These are phyloP conservation scores for Colletotrichum nymphaeae DNA, from an alignment of 2,329 filamentous ascomycete genomes.

Conservation along the genomic window DNA sequence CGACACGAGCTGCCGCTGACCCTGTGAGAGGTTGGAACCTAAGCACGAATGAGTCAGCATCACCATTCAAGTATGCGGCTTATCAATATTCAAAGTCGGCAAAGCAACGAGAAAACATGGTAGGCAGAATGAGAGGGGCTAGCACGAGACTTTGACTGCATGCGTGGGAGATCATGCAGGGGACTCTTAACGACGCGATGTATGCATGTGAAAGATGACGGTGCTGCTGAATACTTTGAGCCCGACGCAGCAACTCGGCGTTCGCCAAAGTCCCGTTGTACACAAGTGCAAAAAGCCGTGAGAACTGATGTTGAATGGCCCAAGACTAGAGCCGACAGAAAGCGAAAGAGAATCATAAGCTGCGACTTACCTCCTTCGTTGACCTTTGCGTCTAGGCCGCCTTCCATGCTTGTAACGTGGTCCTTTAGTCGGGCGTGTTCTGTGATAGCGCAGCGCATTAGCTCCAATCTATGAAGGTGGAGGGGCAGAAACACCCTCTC, in stretches of 20 bases:
- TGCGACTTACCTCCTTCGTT: conserved; percentile 87
- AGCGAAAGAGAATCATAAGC: conserved; percentile 35
- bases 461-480: conserved; percentile 40
- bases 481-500: conserved; percentile 17
- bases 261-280: conserved; percentile 35
- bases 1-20: conserved; percentile 93
- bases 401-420: conserved; percentile 86
- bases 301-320: conserved; percentile 40
- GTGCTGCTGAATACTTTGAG: neutral
- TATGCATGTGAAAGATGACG: conserved; percentile 31
- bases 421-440: conserved; percentile 96
- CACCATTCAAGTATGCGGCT: conserved; percentile 34
- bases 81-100: conserved; percentile 16
- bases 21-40: conserved; percentile 96
- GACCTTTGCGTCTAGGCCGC: conserved; percentile 89
- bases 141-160: conserved; percentile 46
- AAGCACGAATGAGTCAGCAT: conserved; percentile 38
- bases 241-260: neutral
- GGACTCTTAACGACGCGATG: conserved; percentile 37
- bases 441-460: conserved; percentile 55
- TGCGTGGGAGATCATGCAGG: conserved; percentile 51
- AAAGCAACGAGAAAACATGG: neutral
- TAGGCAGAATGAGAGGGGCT: conserved; percentile 35
- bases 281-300: conserved; percentile 42
- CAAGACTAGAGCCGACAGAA: conserved; percentile 40